These are phyloP conservation scores for Trichosporon asahii DNA, from an alignment of 1,284 basidiomycete species.

Conservation along the genomic window DNA sequence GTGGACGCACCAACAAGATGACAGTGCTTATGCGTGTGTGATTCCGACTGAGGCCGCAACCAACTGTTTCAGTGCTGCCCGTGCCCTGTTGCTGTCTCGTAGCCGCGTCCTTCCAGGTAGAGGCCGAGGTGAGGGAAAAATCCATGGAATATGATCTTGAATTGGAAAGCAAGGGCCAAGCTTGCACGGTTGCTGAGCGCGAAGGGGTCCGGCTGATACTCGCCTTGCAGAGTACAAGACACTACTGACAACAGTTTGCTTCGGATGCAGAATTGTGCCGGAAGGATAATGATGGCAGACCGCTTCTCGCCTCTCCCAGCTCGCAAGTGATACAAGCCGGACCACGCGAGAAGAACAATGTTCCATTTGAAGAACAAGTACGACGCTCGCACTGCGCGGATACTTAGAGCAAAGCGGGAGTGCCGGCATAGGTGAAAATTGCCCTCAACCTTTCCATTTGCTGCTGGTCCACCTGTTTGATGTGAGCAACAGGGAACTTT, in stretches of 20 bases:
- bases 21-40: too few relatives aligned
- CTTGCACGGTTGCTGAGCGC: too few relatives aligned
- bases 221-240: too few relatives aligned
- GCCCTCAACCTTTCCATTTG: not conserved
- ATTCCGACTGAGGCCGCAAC: too few relatives aligned
- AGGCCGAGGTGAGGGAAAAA: not conserved
- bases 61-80: not conserved
- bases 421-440: not conserved
- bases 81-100: not conserved
- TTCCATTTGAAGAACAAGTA: not conserved
- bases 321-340: too few relatives aligned
- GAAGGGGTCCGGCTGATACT: not conserved
- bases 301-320: not conserved
- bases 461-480: too few relatives aligned
- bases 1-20: not conserved
- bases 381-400: not conserved
- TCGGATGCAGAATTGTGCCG: conserved; percentile 1
- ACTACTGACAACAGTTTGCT: not conserved
- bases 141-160: not conserved
- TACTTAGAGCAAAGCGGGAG: not conserved
- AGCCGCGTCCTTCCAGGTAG: not conserved
- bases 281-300: not conserved
- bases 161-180: too few relatives aligned
- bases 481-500: too few relatives aligned
- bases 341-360: not conserved